Percentiles rank a stretch among this genome's conserved stretches.
phyloP scores from a whole-genome alignment of 208 protist genomes.

The Trypanosoma lewisi region DNA sequence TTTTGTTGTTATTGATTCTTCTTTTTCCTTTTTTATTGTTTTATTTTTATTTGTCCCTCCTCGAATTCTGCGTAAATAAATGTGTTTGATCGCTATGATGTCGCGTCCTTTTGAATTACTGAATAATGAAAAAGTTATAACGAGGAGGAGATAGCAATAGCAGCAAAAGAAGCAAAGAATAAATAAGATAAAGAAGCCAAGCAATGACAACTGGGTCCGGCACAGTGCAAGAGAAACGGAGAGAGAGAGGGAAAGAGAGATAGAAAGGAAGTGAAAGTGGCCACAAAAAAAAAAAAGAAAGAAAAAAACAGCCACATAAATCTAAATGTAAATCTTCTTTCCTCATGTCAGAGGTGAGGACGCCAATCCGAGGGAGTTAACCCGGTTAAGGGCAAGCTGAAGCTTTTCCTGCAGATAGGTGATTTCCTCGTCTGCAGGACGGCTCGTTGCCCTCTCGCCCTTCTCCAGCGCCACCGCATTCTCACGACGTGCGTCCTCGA shows the following conservation, averaged over 20 bases:
- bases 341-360: neutral
- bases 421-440: neutral
- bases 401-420: slow-evolving; percentile 24
- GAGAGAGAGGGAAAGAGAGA: neutral
- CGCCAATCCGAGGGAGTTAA: slow-evolving; percentile 12
- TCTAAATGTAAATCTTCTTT: slow-evolving; percentile 7
- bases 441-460: neutral
- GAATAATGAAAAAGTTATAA: no score
- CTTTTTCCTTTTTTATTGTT: slow-evolving; percentile 14
- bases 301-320: slow-evolving; percentile 8
- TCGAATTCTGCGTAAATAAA: neutral
- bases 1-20: neutral
- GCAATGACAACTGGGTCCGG: no score
- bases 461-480: slow-evolving; percentile 20
- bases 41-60: no score
- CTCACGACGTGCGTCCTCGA: slow-evolving; percentile 46
- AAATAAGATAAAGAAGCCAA: no score
- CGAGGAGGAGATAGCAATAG: neutral
- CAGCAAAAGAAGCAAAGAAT: neutral
- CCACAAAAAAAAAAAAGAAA: slow-evolving; percentile 12
- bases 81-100: neutral
- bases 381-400: slow-evolving; percentile 6
- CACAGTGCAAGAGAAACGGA: neutral
- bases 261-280: slow-evolving; percentile 4
- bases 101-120: neutral